Evolutionary conservation across 2,329 filamentous ascomycete genomes (phyloP), one percentile per base, ranked within the genome.

Genomic region (Sclerotinia minor): DNA sequence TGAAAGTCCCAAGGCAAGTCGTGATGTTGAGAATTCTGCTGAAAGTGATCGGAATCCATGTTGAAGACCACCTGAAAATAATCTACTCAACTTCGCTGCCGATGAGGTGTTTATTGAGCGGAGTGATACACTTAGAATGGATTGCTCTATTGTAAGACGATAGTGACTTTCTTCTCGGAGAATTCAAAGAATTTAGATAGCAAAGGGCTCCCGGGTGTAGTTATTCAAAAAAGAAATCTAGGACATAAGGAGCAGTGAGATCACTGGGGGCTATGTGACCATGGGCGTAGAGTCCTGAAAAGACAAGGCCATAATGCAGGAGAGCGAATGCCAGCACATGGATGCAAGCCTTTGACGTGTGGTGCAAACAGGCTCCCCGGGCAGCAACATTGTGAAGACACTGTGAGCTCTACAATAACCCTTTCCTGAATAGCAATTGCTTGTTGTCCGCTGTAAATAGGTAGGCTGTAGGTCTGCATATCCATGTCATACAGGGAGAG

Each of bases 261-360:
- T 7, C 49, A 49, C 44, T 55, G 32, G 52, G 49, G 38, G 41
- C 64, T 68, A 68, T 70, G 67, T 71, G 64, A 65, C 53, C 57
- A 55, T 65, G 52, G 67, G 64, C 50, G 58, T 53, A 53, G 45
- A 19, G 44, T 38, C 26, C 61, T 72, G 70, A 69, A 70, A 68
- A 61, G 66, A 71, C 68, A 71, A 71, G 71, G 69, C 67, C 68
- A 72, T 69, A 71, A 70, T 72, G 75, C 74, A 74, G 69, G 70
- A 69, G 68, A 58, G 75, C 74, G 72, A 54, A 54, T 76, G 75
- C 71, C 75, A 76, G 64, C 75, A 72, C 75, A 77, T 75, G 71
- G 72, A 53, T 69, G 57, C 71, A 73, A 74, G 70, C 70, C 69
- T 59, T 68, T 69, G 70, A 71, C 67, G 67, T 68, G 71, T 74